Base-by-base conservation (phyloP, 345 rosid species). In the Gossypium anomalum region DNA sequence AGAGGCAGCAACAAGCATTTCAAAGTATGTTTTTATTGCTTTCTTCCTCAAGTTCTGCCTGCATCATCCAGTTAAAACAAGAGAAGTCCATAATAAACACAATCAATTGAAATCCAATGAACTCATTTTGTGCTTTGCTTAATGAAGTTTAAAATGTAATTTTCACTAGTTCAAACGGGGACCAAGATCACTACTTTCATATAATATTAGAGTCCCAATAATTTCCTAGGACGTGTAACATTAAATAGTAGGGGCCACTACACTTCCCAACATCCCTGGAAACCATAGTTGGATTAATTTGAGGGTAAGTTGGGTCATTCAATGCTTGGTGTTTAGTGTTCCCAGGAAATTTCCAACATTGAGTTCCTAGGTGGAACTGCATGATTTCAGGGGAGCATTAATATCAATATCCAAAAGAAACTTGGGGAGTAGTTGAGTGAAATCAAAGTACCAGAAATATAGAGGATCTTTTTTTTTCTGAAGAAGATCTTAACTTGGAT, bases 1-100 rank as follows among this genome's bases (percentile, higher is more conserved):
- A 56, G 92, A 89, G 67, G 84, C 82, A n/a, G 86, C 88, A 44
- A 82, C 86, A 79, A 81, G 80, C 76, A 74, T 83, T 74, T 89
- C 96, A 15, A 88, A 89, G 99, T 93, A 87, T 19, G 74, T 71
- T 71, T 19, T 45, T 52, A 14, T 70, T 68, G 7, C 34, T 13
- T 4, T 2, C 13, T 41, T 41, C 29, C 19, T 60, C 22, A 2
- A 15, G 45, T 41, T 58, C 2, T 22, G 47, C 45, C n/a, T n/a
- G 64, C 34, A 49, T 60, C 7, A 6, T 65, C 22, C 49, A 17
- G 11, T 68, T 27, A 76, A n/a, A 22, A 27, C 5, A 53, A 16
- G n/a, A 57, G 19, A 17, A 1, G 4, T 44, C 51, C n/a, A 41
- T 20, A 57, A 34, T 16, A 25, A 17, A 64, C 41, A 55, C 38